Base-by-base conservation (phyloP, 306 rosid species). In the Erythrophleum fordii region DNA sequence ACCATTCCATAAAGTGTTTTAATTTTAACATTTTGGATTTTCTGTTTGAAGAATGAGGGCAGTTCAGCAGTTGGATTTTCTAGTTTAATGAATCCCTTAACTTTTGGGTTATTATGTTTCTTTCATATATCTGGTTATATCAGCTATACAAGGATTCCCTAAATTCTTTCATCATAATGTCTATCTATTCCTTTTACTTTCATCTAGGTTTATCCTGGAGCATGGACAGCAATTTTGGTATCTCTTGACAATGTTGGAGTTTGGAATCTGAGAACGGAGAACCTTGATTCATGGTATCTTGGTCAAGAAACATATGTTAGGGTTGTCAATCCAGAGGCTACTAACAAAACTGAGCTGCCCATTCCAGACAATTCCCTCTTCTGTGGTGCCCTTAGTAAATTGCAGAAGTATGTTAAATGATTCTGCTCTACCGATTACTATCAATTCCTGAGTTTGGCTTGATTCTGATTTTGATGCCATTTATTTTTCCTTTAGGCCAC, bases 271-370 rank as follows among this genome's bases (percentile, higher is more conserved):
- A 86, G 99, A 84, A 80, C 99, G 5, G 99, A 95, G 78, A 95
- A 93, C 86, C 99, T 95, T 1, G 99, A 95, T 79, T 90, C 97
- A 0, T 95, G 97, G 97, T 93, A 95, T 83, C 97, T 95, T 37
- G 99, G 99, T 86, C 99, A 95, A 88, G 99, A 95, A 92, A 95
- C 99, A 25, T 95, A 95, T 76, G 62, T 95, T 65, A 82, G 85
- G 80, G 91, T 95, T 83, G 91, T 93, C 70, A 95, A 95, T 80
- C 97, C 94, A 0, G 97, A 95, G 89, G 89, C 90, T 70, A 95
- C 88, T 31, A 95, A 95, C 90, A 95, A 93, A 83, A 95, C 99
- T 7, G 99, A 95, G 90, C 71, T 95, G 17, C 92, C 97, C 20
- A 78, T 89, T 11, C 99, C 99, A 70, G 99, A 91, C 45, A 93